Evolutionary conservation across 306 rosid genomes (phyloP).

Genomic region (Sindora glabra): DNA sequence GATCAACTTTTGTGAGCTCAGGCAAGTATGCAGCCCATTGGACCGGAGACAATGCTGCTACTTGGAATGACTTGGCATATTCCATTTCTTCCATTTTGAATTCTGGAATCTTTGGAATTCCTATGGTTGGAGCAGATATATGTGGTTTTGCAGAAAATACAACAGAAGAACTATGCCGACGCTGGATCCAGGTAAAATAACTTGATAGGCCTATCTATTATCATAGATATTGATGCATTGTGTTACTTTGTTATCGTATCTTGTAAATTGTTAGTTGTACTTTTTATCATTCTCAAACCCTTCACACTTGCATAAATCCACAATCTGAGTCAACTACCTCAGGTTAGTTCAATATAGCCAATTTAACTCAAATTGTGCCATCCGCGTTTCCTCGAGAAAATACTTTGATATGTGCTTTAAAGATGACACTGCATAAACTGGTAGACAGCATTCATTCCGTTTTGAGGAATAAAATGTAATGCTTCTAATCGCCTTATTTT

Average conservation of each 20-base stretch:
- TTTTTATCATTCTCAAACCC: background rate
- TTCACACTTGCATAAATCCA: no score
- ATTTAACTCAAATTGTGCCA: no score
- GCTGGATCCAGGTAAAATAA: slow-evolving; percentile 56
- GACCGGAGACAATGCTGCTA: slow-evolving; percentile 52
- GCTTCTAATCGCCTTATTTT: background rate
- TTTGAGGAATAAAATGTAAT: no score
- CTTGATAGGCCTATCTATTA: background rate
- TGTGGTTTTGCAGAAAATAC: slow-evolving; percentile 41
- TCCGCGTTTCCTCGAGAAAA: no score
- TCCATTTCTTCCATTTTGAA: slow-evolving; percentile 36
- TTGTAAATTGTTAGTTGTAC: background rate
- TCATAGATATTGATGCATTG: no score
- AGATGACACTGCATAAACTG: no score
- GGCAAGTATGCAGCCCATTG: slow-evolving; percentile 62
- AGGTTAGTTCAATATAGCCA: no score
- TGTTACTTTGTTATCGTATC: no score
- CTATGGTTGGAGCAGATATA: slow-evolving; percentile 59
- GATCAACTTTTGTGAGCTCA: slow-evolving; percentile 56
- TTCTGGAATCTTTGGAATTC: slow-evolving; percentile 47
- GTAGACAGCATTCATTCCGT: no score
- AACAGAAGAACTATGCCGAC: slow-evolving; percentile 45
- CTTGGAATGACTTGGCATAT: slow-evolving; percentile 45
- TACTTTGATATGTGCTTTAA: no score
- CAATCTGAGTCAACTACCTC: no score